Evolutionary conservation across 2,329 filamentous ascomycete species (phyloP), one percentile per base, ranked within the genome.

Genomic region (Didymella pomorum): DNA sequence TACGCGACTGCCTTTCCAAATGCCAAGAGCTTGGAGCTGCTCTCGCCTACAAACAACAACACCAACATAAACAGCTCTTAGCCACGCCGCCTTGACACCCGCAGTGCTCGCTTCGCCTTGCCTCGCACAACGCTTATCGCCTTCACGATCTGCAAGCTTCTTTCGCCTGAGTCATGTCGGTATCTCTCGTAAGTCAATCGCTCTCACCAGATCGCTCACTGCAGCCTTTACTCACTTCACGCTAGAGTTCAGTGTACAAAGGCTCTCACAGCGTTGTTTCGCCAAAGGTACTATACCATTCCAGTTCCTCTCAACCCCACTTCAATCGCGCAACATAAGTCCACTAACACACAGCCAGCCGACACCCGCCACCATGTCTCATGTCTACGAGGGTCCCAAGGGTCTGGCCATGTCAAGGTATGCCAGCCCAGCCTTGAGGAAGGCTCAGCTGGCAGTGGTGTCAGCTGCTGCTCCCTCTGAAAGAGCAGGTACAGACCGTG

Each of bases 351-450:
- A 8, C 3, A 41, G 2, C 6, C 20, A 57, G 33, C 26, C 35
- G 41, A 29, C 8, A 1, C 9, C 9, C 14, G 35, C 35, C 35
- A 23, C 21, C 4, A 52, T 52, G 42, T 4, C 41, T 35, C 31
- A 51, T 20, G 18, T 25, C 16, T 56, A 60, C 29, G 39, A 48
- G 7, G 64, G 65, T 14, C 62, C 66, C 4, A 59, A 46, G 11
- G 47, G 58, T n/a, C 61, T 68, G n/a, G 52, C 45, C 20, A 33
- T 51, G 26, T 67, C 67, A 14, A 68, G 44, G 39, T 69, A 71
- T 29, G 71, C 69, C 37, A 61, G 56, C 50, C 56, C 66, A 2
- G 35, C 35, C 14, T 28, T 21, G 39, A 61, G 41, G 25, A 60
- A 51, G 12, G 46, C 39, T 23, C 52, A 58, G 43, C 56, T 50